Evolutionary conservation across 495 filamentous ascomycete genomes (phyloP).

Genomic region (Elasticomyces elasticus): DNA sequence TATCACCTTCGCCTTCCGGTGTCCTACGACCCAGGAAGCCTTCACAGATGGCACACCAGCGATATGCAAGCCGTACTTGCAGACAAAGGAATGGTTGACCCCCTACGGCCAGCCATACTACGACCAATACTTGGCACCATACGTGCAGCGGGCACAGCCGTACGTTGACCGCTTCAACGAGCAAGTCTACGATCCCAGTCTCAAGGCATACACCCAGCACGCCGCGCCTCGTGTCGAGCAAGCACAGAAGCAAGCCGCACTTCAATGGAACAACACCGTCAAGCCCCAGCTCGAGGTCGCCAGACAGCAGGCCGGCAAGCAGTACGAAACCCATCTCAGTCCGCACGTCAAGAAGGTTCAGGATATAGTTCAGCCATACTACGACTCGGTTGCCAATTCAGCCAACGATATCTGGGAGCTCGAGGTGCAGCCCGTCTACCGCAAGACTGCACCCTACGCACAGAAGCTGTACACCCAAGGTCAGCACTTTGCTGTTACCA

Average conservation of each 20-base stretch:
- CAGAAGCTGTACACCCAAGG: constrained; percentile 56
- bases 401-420: constrained; percentile 58
- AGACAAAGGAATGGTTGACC: constrained; percentile 52
- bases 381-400: constrained; percentile 50
- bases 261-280: constrained; percentile 68
- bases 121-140: constrained; percentile 67
- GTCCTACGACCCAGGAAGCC: constrained; percentile 58
- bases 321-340: constrained; percentile 59
- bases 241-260: constrained; percentile 50
- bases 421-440: constrained; percentile 65
- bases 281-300: constrained; percentile 61
- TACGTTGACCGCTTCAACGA: constrained; percentile 61
- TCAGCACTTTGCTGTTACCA: constrained; percentile 57
- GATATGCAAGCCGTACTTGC: constrained; percentile 78
- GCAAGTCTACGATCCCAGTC: constrained; percentile 51
- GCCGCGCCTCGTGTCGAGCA: constrained; percentile 67
- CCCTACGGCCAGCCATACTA: constrained; percentile 86
- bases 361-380: constrained; percentile 56
- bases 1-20: constrained; percentile 68
- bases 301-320: constrained; percentile 45
- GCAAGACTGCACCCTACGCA: constrained; percentile 60
- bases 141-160: constrained; percentile 65
- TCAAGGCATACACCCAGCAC: constrained; percentile 54
- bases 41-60: constrained; percentile 60
- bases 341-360: constrained; percentile 60